Conservation (phyloP, 2,329 filamentous ascomycete genomes). For the Hypomyces perniciosus region DNA sequence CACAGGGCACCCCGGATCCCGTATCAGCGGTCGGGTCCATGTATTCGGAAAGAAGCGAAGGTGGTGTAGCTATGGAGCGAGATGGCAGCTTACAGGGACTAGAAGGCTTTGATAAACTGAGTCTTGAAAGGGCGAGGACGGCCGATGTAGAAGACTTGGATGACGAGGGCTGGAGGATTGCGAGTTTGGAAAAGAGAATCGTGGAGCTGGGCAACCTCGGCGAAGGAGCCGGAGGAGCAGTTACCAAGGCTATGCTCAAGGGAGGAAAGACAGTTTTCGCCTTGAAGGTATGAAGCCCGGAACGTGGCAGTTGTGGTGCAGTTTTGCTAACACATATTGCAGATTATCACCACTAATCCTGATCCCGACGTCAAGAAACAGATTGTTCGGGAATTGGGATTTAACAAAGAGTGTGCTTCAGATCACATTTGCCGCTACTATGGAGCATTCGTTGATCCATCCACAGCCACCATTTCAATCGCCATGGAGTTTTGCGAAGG, state of each 20-base stretch:
- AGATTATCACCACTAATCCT: slow-evolving; percentile 98
- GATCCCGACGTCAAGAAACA: slow-evolving; percentile 98
- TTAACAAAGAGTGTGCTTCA: slow-evolving; percentile 96
- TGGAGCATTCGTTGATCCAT: slow-evolving; percentile 90
- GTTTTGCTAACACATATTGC: not conserved
- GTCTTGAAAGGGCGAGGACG: slow-evolving; percentile 72
- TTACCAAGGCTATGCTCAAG: slow-evolving; percentile 83
- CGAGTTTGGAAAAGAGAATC: slow-evolving; percentile 82
- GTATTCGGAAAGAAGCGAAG: slow-evolving; percentile 75
- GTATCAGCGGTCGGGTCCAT: slow-evolving; percentile 82
- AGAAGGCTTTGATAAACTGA: slow-evolving; percentile 73
- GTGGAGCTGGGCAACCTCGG: slow-evolving; percentile 83
- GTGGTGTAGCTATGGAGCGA: slow-evolving; percentile 70
- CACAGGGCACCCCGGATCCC: slow-evolving; percentile 71
- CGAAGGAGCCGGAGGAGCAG: slow-evolving; percentile 91
- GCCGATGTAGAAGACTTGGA: slow-evolving; percentile 92
- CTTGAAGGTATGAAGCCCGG: slow-evolving; percentile 62
- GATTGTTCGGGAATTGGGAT: slow-evolving; percentile 90
- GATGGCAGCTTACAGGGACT: slow-evolving; percentile 75
- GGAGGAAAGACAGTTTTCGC: slow-evolving; percentile 93
- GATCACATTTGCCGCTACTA: slow-evolving; percentile 97
- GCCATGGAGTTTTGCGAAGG: slow-evolving; percentile 99
- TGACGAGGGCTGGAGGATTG: slow-evolving; percentile 91
- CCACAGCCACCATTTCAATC: slow-evolving; percentile 95
- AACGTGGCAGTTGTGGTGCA: slow-evolving; percentile 12